Evolutionary conservation across 1,139 yeast species (phyloP), one percentile per base, ranked within the genome.

Genomic region (Candida sp.): DNA sequence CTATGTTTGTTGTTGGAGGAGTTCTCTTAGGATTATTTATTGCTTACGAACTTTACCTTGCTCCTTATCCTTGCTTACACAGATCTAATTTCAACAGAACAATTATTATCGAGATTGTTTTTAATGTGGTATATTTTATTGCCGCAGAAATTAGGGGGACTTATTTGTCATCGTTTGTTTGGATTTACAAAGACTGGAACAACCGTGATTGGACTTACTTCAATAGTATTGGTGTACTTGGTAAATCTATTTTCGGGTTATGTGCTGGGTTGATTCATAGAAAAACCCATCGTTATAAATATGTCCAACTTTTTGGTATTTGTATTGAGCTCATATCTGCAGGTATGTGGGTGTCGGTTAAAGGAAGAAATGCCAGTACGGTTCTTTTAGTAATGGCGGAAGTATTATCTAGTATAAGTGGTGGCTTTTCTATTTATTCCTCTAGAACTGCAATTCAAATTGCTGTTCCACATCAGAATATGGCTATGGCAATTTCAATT

Each of bases 1-100:
- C 73, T 33, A 67, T 67, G 73, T 50, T 62, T 33, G 57, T 57
- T 27, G 62, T 63, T 40, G 72, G 72, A 42, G 68, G 64, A 33
- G 40, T 66, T 3, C 43, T 67, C 5, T 47, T 67, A 29, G 51
- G 66, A 15, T 34, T 45, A 7, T 64, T 58, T 43, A 50, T 51
- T 5, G 27, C 63, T 22, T 63, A 54, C 38, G 71, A 67, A 50
- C 43, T 55, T 32, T 54, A 45, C 41, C 48, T 53, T 36, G 64
- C 68, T 22, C 66, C 67, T 22, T 56, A 51, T 46, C 70, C 72
- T 12, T 54, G 61, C 12, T 57, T 64, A 56, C 71, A 71, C n/a
- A 58, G 50, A 44, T 50, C 68, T 42, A 43, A 63, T 40, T 29
- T 55, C 25, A 66, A 66, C 51, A 57, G 65, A 51, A 67, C 72